A percentile compares a stretch with the other conserved stretches of the same genome.
These are phyloP conservation scores for Mortierella sp. DNA, from an alignment of 371 early-diverging fungal genomes.

Conservation along the genomic window DNA sequence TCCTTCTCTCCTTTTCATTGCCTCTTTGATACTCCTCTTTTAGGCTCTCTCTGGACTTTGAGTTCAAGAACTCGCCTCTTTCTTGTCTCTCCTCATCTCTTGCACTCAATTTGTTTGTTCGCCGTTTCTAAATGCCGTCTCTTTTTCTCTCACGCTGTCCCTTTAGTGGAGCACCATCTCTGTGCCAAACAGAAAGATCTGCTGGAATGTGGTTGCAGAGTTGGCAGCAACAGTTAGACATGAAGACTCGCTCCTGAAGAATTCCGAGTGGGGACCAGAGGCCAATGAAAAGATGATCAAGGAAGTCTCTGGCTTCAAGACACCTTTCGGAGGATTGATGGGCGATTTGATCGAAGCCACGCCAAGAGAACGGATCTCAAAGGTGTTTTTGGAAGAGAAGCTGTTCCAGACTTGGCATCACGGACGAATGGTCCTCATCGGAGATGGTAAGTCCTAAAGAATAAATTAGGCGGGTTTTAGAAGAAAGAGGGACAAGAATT, in stretches of 20 bases:
- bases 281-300: slow-evolving; percentile 2
- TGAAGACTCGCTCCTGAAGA: neutral
- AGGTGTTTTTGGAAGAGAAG: slow-evolving; percentile 34
- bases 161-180: no score
- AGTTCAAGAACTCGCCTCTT: no score
- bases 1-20: no score
- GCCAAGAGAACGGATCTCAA: slow-evolving; percentile 21
- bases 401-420: slow-evolving; percentile 31
- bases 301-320: slow-evolving; percentile 7
- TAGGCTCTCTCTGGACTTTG: no score
- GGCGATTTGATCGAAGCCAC: slow-evolving; percentile 29
- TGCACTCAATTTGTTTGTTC: no score
- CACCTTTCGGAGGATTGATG: slow-evolving; percentile 25
- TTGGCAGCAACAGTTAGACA: no score
- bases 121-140: no score
- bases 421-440: slow-evolving; percentile 26
- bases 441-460: slow-evolving; percentile 24
- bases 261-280: slow-evolving; percentile 33
- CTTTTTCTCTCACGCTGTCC: no score
- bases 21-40: no score
- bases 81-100: no score
- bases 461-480: neutral
- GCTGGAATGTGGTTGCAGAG: no score
- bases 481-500: neutral
- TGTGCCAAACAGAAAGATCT: no score